Percentiles rank a stretch among this genome's conserved stretches.
These are phyloP conservation scores for Termitomyces sp. DNA, from an alignment of 768 basidiomycete species.

Conservation along the genomic window DNA sequence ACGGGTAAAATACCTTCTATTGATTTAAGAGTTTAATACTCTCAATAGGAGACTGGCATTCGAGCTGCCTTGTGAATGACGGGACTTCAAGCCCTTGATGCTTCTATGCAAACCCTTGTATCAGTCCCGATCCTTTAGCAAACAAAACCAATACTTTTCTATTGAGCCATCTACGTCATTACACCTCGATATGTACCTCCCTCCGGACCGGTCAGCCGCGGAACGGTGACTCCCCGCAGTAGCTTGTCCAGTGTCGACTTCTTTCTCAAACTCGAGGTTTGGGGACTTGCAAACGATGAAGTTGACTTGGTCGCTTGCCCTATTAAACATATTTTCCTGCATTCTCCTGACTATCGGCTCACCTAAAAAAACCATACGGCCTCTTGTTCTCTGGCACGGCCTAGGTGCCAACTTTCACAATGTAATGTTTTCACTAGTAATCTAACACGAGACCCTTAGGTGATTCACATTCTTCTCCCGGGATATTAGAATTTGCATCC, in stretches of 20 bases:
- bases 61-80: too few relatives aligned
- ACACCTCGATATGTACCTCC: too few relatives aligned
- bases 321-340: neutral
- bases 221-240: neutral
- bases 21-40: too few relatives aligned
- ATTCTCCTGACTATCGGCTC: neutral
- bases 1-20: too few relatives aligned
- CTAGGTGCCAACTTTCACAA: constrained; percentile 28
- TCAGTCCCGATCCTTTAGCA: too few relatives aligned
- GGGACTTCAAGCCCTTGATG: too few relatives aligned
- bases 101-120: too few relatives aligned
- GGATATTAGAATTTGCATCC: constrained; percentile 61
- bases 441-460: constrained; percentile 28
- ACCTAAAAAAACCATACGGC: constrained; percentile 25
- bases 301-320: neutral
- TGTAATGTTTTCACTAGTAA: neutral
- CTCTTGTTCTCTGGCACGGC: constrained; percentile 76
- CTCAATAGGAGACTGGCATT: too few relatives aligned
- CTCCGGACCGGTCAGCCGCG: neutral
- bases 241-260: too few relatives aligned
- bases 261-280: neutral
- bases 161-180: too few relatives aligned
- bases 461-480: constrained; percentile 70
- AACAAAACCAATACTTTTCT: too few relatives aligned
- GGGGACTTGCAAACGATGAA: neutral